Percentiles rank a stretch among this genome's conserved stretches.
Evolutionary conservation across 257 asterid species (phyloP).

Genomic region (Salvia hispanica): DNA sequence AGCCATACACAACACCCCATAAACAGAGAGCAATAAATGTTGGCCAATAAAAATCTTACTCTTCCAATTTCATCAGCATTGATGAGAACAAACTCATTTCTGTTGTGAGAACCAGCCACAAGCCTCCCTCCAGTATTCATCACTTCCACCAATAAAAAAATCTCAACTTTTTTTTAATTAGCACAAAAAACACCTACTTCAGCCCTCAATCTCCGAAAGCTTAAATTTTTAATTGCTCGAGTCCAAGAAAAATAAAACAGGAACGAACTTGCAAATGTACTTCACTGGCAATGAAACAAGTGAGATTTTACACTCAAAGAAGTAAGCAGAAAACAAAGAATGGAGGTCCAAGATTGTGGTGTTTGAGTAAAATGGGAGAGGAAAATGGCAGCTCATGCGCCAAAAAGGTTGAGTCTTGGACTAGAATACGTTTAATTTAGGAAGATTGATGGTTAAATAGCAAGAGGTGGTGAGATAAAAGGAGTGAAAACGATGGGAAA

Average conservation of each 20-base stretch:
- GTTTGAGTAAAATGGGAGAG: slow-evolving; percentile 34
- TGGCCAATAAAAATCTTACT: slow-evolving; percentile 38
- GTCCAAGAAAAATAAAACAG: background rate
- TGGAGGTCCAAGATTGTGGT: slow-evolving; percentile 39
- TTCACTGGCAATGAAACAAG: slow-evolving; percentile 21
- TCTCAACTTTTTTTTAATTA: slow-evolving; percentile 20
- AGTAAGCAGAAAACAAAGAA: slow-evolving; percentile 11
- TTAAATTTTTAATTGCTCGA: slow-evolving; percentile 1
- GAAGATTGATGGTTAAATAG: slow-evolving; percentile 34
- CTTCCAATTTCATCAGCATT: slow-evolving; percentile 80
- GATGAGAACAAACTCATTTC: slow-evolving; percentile 72
- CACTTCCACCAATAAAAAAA: slow-evolving; percentile 34
- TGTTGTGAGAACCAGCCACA: slow-evolving; percentile 79
- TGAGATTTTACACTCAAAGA: background rate
- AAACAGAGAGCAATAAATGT: slow-evolving; percentile 27
- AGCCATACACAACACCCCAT: background rate
- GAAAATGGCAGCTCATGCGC: slow-evolving; percentile 32
- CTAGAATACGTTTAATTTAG: slow-evolving; percentile 25
- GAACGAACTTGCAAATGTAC: slow-evolving; percentile 10
- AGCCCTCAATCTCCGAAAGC: slow-evolving; percentile 14
- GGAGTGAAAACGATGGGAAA: slow-evolving; percentile 24
- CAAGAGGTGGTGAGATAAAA: slow-evolving; percentile 30
- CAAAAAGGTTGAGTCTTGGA: slow-evolving; percentile 42
- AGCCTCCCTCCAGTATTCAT: slow-evolving; percentile 81
- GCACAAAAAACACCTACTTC: slow-evolving; percentile 13